Base-by-base conservation (phyloP, 2,329 filamentous ascomycete species). In the Periconia macrospinosa region DNA sequence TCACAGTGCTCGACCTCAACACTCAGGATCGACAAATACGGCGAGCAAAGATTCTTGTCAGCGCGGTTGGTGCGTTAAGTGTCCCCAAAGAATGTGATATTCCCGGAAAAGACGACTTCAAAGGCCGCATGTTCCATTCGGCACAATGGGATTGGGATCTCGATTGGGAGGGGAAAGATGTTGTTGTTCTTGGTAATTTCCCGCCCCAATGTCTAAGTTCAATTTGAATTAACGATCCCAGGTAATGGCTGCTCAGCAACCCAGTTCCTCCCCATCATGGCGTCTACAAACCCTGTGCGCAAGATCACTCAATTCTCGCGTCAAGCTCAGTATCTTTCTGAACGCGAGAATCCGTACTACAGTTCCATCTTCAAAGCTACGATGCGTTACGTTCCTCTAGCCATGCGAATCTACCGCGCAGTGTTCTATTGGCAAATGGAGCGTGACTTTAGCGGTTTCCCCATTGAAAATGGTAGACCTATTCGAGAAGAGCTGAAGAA, bases 241-340 rank as follows among this genome's bases (percentile, higher is more conserved):
- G 76, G 75, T 17, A 81, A 80, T 52, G 78, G 78, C 37, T 80
- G 77, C 57, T 76, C 73, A 47, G 79, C 78, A 7, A 79, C 78
- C 0, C 78, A 81, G 58, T 78, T 80, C 41, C 74, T 80, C 1
- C 79, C 78, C 2, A 73, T 77, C 35, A 71, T 80, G 63, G 73
- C 72, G 15, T 67, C 67, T n/a, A 62, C 67, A 2, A 61, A 60
- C 13, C 66, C 73, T 5, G 77, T 72, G 10, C 71, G 66, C 18
- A 73, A 70, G 20, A 66, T 80, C 19, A 77, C 74, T 0, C 79
- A 83, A 46, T 81, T 83, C 57, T 75, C 69, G n/a, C 76, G 79
- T 9, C 79, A 81, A 63, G 68, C 80, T 5, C 81, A 83, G 54
- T 83, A 77, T 68, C 68, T 83, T 1, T 69, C 75, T 2, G 75